phyloP scores from a whole-genome alignment of 1,284 basidiomycete species.

The Mycosarcoma maydis region DNA sequence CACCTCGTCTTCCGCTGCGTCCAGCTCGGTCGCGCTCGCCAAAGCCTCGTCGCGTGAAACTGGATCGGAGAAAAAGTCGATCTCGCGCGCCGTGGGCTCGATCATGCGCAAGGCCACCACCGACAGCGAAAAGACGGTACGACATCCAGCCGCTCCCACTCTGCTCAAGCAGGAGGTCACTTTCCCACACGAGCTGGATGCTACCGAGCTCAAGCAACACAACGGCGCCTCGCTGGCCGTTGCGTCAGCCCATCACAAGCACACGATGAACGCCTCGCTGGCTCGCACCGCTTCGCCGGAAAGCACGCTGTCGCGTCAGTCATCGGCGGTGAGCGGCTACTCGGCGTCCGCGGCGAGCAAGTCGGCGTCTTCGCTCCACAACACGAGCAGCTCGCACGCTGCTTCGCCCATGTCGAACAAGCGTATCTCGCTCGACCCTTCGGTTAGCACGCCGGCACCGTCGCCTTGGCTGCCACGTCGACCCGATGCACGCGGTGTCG shows the following conservation, averaged over 20 bases:
- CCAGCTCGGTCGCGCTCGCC: conserved; percentile 12
- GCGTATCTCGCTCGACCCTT: conserved; percentile 45
- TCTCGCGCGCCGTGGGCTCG: conserved; percentile 39
- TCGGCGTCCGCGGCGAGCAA: conserved; percentile 30
- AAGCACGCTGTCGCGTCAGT: conserved; percentile 32
- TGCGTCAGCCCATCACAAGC: background rate
- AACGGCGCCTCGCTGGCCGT: background rate
- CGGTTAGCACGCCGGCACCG: conserved; percentile 58
- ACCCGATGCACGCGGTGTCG: conserved; percentile 59
- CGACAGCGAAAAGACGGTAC: conserved; percentile 44
- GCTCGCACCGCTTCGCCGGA: conserved; percentile 30
- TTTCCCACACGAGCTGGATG: conserved; percentile 12
- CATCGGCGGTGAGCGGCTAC: conserved; percentile 31
- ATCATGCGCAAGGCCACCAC: conserved; percentile 41
- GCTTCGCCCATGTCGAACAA: conserved; percentile 25
- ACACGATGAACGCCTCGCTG: background rate
- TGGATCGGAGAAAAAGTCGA: conserved; percentile 26
- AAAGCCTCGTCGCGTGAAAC: conserved; percentile 35
- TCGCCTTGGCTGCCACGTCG: conserved; percentile 57
- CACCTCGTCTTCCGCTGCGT: conserved; percentile 5
- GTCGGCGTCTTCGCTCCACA: conserved; percentile 31
- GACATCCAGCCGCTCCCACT: conserved; percentile 3
- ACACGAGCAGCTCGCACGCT: conserved; percentile 10
- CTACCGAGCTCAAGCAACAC: conserved; percentile 2
- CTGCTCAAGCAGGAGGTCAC: conserved; percentile 17